Base-by-base conservation (phyloP, 2,329 filamentous ascomycete species). In the Claviceps sp. region DNA sequence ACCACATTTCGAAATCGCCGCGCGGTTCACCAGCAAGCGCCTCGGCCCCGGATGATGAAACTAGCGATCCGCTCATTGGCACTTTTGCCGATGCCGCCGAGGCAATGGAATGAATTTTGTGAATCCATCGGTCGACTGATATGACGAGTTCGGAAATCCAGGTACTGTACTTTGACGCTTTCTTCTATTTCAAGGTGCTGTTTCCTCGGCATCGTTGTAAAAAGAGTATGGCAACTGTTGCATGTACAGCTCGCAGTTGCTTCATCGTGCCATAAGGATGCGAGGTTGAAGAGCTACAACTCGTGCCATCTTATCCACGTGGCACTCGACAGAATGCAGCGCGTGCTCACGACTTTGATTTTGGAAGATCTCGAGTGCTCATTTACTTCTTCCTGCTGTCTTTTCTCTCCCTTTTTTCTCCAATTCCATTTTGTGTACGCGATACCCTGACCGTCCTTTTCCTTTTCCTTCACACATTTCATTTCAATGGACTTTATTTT, bases 11-110 rank as follows among this genome's bases (percentile, higher is more conserved):
- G 23, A 14, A 13, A 5, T 22, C n/a, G 20, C 1, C 40, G 14
- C 20, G 13, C 40, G 13, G 11, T 49, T 61, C 59, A 17, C 55
- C 64, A 3, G 59, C 61, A 38, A 68, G 61, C 55, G 57, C 64
- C 50, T 65, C 63, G 54, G 65, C 62, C 4, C 53, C 65, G n/a
- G 61, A 67, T 20, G 61, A 61, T 26, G 64, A 66, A 34, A 61
- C 62, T 5, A 66, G 59, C 11, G 66, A 61, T 14, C 71, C 74
- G 45, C 71, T 82, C 42, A 76, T 81, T 14, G 78, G 78, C 44
- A 80, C 78, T 16, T 82, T 82, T 67, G 74, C 76, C 45, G 78
- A 81, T 60, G 78, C 78, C 22, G 77, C 75, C 22, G 73, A 73
- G 11, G 75, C 72, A 16, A 75, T 77, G 67, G 68, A 68, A 60